Evolutionary conservation across 192 early-diverging fungal genomes (phyloP), one percentile per base, ranked within the genome.

Genomic region (Jimgerdemannia lactiflua): DNA sequence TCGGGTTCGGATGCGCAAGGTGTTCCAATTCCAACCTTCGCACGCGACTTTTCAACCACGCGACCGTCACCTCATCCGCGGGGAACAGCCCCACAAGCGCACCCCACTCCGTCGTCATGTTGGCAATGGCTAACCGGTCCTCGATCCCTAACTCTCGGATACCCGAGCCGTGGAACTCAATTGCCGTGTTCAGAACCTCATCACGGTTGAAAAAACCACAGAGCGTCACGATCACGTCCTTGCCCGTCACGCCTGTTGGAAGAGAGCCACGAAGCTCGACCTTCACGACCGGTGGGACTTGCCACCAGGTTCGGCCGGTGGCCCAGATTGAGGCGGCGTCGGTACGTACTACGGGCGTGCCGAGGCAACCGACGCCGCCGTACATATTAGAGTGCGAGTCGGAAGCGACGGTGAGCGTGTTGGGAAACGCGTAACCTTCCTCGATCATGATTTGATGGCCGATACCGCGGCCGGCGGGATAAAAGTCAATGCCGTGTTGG

Each of bases 351-450:
- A 99, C 93, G 19, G 98, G 98, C 39, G 98, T 98, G 54, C 98
- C 98, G 69, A 99, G 85, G 67, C 91, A 89, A 43, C 96, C 96
- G 74, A 99, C 92, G 75, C 97, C 98, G 59, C 98, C 98, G 82
- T 99, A 99, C 95, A 98, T 99, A 85, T 99, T 99, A 4, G 98
- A 98, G 79, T 99, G 98, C 6, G 98, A 99, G 82, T 99, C 98
- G 2, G 95, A 97, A 2, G 96, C 98, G 4, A 99, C 97, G 29
- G 95, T 94, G 85, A 99, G 89, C 9, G 96, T 92, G 70, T 90
- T 84, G 3, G 98, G 98, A 81, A 96, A 96, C 3, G 96, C 95
- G 75, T 98, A 97, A 39, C 97, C 98, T 81, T 98, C 95, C 82
- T 99, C 98, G 43, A 98, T 91, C 85, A 99, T 91, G 75, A 98